Evolutionary conservation across 805 yeast genomes (phyloP), one percentile per base, ranked within the genome.

Genomic region (Starmerella davenportii): DNA sequence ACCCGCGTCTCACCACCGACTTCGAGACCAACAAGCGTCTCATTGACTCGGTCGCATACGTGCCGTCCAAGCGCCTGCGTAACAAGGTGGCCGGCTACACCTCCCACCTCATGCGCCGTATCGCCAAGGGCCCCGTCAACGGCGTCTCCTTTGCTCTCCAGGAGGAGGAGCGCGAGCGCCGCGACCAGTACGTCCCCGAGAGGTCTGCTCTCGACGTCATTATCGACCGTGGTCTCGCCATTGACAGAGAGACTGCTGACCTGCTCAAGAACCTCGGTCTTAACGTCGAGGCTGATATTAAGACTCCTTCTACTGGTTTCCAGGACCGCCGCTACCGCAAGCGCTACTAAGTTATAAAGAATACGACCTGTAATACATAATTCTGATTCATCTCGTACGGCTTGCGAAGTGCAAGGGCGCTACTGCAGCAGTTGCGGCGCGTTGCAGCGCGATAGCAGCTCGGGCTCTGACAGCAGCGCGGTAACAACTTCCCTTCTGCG

Each of bases 81-180:
- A 90, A 90, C 90, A 90, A 90, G 82, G 92, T 90, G 62, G 98
- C 99, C 66, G 99, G 99, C 68, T 90, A 87, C 94, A 90, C 98
- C 70, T 90, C 98, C 63, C 99, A 90, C 71, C 78, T 90, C 69
- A 92, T 90, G 98, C 90, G 82, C 77, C 85, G 99, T 76, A 90
- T 90, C 65, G 96, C 92, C 73, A 90, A 87, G 77, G 99, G 99
- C 66, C 99, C 99, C 74, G 99, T 90, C 61, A 85, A 96, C 78
- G 99, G 99, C 74, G 92, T 90, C 59, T 90, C 99, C 60, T 90
- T 90, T 94, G 92, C 92, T 71, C 81, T 90, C 64, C 99, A 90
- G 77, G 99, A 90, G 75, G 99, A 90, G 74, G 99, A 90, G 79
- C 87, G 98, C 78, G 99, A 90, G 76, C 81, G 98, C 74, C 90